Base-by-base conservation (phyloP, 164 flowering plant genomes). In the Nymphaea colorata region DNA sequence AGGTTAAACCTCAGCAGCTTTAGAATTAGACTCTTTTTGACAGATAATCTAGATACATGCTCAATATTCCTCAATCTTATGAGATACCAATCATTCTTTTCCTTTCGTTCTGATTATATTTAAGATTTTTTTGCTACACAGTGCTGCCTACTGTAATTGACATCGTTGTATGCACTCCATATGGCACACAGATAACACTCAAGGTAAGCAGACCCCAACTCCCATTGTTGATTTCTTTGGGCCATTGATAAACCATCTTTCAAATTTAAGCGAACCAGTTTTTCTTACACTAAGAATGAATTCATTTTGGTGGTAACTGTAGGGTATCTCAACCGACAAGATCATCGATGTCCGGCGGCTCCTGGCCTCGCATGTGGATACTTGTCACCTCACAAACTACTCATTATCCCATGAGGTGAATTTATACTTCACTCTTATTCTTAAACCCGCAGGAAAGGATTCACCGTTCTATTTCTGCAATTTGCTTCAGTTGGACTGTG, bases 321-420 rank as follows among this genome's bases (percentile, higher is more conserved):
- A 94, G 98, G 98, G 98, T 18, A 94, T 94, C 69, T 91, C 98
- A 45, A 94, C 97, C 64, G 98, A 94, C 68, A 91, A 80, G 84
- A 87, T 94, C 68, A 77, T 94, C 8, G 98, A 91, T 82, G 89
- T 88, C 45, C 86, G 79, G 71, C 87, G 74, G 71, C 78, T 89
- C 25, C 64, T 94, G 76, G 96, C 87, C 18, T 78, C 72, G 12
- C 80, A 94, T 76, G 88, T 85, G 44, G 89, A 91, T 62, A 89
- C 97, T 11, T 94, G 98, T 75, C 93, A 94, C 63, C 78, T 94
- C 6, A 94, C 97, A 60, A 87, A 88, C 74, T 94, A 87, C 67
- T 89, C 96, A 43, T 67, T 93, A n/a, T 76, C 89, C 45, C 98
- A 93, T 68, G 97, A 91, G 91, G 96, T 86, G 41, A 73, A 60